Conservation (phyloP, 1,284 basidiomycete species). For the Sanghuangporus baumii region DNA sequence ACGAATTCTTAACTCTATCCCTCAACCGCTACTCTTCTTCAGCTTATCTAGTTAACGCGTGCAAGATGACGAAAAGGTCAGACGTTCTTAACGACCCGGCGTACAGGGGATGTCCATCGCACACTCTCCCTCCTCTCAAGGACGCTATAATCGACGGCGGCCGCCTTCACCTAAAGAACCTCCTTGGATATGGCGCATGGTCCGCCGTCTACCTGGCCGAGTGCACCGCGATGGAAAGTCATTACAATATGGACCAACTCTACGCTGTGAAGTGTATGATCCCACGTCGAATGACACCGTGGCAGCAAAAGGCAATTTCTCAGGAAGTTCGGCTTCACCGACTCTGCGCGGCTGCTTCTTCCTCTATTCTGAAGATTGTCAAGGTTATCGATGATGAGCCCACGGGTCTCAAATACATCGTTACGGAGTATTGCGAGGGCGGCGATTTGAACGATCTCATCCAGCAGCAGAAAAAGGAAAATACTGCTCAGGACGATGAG, state of each 20-base stretch:
- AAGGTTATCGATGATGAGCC: slow-evolving; percentile 46
- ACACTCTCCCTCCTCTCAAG: background rate
- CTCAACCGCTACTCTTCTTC: background rate
- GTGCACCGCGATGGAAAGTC: slow-evolving; percentile 33
- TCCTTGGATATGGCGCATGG: slow-evolving; percentile 63
- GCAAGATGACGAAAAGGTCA: background rate
- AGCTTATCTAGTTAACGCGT: background rate
- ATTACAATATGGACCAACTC: slow-evolving; percentile 41
- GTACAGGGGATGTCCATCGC: background rate
- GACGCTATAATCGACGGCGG: background rate
- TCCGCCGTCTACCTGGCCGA: slow-evolving; percentile 93
- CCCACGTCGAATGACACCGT: slow-evolving; percentile 19
- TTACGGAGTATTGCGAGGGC: slow-evolving; percentile 73
- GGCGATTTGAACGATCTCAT: slow-evolving; percentile 93
- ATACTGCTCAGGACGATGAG: slow-evolving; percentile 72
- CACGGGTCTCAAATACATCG: slow-evolving; percentile 47
- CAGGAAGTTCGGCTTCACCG: slow-evolving; percentile 45
- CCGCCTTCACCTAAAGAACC: background rate
- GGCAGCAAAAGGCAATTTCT: slow-evolving; percentile 43
- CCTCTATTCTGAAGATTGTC: slow-evolving; percentile 56
- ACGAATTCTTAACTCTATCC: background rate
- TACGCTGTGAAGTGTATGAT: slow-evolving; percentile 63
- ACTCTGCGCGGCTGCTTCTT: slow-evolving; percentile 41
- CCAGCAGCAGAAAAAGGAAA: slow-evolving; percentile 42
- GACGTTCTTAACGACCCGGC: background rate